Percentiles rank a stretch among this genome's conserved stretches.
Conservation (phyloP, 1,139 yeast species). For the Hyphopichia khmerensis region DNA sequence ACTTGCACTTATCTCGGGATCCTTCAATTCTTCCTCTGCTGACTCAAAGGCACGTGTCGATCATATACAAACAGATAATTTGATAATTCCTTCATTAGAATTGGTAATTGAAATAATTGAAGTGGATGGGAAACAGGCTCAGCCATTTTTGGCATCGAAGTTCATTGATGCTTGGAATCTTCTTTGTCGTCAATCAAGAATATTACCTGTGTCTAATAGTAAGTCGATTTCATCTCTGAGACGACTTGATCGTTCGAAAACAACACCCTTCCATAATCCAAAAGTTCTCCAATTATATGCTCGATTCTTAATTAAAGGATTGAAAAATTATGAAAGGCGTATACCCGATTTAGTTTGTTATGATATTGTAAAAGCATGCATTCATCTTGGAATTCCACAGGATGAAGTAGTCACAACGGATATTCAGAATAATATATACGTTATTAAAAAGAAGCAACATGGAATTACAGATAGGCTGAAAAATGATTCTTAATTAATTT, state of each 20-base stretch:
- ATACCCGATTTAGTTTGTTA: slow-evolving; percentile 33
- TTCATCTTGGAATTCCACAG: slow-evolving; percentile 22
- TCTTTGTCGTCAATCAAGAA: slow-evolving; percentile 9
- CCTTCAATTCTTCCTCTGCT: slow-evolving; percentile 9
- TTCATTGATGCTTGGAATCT: slow-evolving; percentile 40
- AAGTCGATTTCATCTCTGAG: background rate
- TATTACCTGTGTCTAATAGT: background rate
- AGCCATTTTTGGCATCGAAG: slow-evolving; percentile 32
- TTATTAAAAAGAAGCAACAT: slow-evolving; percentile 13
- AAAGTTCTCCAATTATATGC: slow-evolving; percentile 15
- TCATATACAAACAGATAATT: slow-evolving; percentile 8
- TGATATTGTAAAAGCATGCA: slow-evolving; percentile 28
- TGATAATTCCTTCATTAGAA: slow-evolving; percentile 18
- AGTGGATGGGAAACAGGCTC: slow-evolving; percentile 25
- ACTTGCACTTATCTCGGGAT: slow-evolving; percentile 16
- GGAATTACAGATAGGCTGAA: background rate
- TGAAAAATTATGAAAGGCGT: slow-evolving; percentile 28
- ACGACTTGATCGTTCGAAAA: background rate
- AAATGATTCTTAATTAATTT: background rate
- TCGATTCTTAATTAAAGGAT: slow-evolving; percentile 28
- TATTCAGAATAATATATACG: slow-evolving; percentile 33
- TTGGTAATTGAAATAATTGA: slow-evolving; percentile 27
- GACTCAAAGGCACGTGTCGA: background rate
- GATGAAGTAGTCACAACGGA: slow-evolving; percentile 22
- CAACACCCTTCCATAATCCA: slow-evolving; percentile 9